Evolutionary conservation across 1,139 yeast genomes (phyloP).

Genomic region (Suhomyces yuchorum): DNA sequence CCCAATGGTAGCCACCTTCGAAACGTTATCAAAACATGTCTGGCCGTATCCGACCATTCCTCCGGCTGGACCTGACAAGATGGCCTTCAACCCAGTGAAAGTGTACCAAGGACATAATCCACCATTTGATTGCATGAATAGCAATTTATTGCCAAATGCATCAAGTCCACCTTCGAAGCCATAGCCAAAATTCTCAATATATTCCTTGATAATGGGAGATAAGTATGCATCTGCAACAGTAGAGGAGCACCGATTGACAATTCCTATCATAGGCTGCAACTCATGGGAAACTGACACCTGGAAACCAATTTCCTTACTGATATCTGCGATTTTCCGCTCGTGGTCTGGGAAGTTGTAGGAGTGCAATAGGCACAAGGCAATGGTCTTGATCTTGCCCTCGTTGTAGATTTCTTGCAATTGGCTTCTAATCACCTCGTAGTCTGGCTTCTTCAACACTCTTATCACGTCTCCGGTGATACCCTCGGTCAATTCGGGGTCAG

Average conservation of each 20-base stretch:
- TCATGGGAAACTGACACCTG: slow-evolving; percentile 43
- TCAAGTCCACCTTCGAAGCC: slow-evolving; percentile 49
- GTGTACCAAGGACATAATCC: slow-evolving; percentile 53
- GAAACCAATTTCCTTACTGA: slow-evolving; percentile 41
- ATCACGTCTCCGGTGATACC: slow-evolving; percentile 44
- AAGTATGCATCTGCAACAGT: slow-evolving; percentile 50
- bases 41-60: slow-evolving; percentile 54
- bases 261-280: slow-evolving; percentile 48
- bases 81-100: slow-evolving; percentile 50
- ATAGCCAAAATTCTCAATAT: slow-evolving; percentile 39
- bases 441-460: slow-evolving; percentile 35
- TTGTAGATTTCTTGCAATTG: slow-evolving; percentile 30
- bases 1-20: slow-evolving; percentile 43
- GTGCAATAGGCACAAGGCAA: slow-evolving; percentile 44
- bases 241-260: slow-evolving; percentile 46
- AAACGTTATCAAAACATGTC: slow-evolving; percentile 40
- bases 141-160: slow-evolving; percentile 43
- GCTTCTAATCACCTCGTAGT: slow-evolving; percentile 27
- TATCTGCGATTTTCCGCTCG: slow-evolving; percentile 38
- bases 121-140: slow-evolving; percentile 53
- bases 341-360: slow-evolving; percentile 46
- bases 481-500: slow-evolving; percentile 25
- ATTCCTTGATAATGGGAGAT: slow-evolving; percentile 40
- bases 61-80: slow-evolving; percentile 54
- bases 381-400: slow-evolving; percentile 31